These are phyloP conservation scores for Eimeria praecox DNA, from an alignment of 169 alveolate genomes.

Conservation along the genomic window DNA sequence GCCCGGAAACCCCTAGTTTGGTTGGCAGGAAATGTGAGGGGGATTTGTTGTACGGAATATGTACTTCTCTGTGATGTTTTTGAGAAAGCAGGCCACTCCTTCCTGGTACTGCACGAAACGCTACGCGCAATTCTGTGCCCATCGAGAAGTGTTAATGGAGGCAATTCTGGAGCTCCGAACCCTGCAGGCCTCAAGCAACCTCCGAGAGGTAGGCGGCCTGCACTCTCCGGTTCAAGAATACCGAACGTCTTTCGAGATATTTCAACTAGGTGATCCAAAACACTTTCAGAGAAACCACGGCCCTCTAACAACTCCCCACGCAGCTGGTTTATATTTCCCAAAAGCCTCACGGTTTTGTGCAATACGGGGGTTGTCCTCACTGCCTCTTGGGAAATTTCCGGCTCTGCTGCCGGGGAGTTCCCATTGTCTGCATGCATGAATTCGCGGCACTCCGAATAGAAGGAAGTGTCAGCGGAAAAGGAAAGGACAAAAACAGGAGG, in stretches of 20 bases:
- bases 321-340: neutral
- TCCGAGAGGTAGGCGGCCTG: slow-evolving; percentile 18
- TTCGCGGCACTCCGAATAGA: slow-evolving; percentile 47
- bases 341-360: slow-evolving; percentile 12
- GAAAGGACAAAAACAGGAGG: slow-evolving; percentile 45
- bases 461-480: neutral
- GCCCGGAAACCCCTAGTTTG: slow-evolving; percentile 35
- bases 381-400: neutral
- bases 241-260: neutral
- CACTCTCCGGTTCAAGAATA: neutral
- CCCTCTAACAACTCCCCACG: slow-evolving; percentile 32
- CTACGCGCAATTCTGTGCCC: neutral
- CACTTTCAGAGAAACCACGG: neutral
- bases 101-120: neutral
- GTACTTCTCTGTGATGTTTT: neutral
- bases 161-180: neutral
- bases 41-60: neutral
- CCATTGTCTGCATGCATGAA: neutral
- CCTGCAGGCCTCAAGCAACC: slow-evolving; percentile 49
- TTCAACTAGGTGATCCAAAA: neutral
- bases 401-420: neutral
- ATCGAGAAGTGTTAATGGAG: slow-evolving; percentile 40
- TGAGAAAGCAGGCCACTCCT: neutral
- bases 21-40: neutral
- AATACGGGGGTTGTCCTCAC: neutral